Evolutionary conservation across 495 filamentous ascomycete genomes (phyloP), one percentile per base, ranked within the genome.

Genomic region (Aspergillus sclerotiicarbonarius): DNA sequence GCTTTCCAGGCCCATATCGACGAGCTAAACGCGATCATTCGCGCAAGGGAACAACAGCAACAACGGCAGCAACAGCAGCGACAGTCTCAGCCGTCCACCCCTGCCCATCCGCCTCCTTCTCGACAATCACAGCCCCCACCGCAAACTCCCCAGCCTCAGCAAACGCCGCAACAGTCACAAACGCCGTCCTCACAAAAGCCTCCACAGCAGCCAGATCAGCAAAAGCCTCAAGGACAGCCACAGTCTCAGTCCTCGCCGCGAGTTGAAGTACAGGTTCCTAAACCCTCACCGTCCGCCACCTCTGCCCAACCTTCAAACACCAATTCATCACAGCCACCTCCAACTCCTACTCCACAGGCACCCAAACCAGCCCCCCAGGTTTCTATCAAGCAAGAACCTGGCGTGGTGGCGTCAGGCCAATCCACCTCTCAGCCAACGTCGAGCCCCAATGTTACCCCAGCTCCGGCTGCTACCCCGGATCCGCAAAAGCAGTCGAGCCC

Each of bases 1-100:
- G 82, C 86, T 57, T 99, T 99, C 66, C 95, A 99, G 68, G 77
- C 80, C 48, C 92, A 98, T 53, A 98, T 99, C 59, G 90, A 96
- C 65, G 88, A 92, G 51, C 84, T 99, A 32, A 92, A 90, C 41
- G 80, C 75, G 0, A 81, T 85, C 43, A 76, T 86, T 45, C 76
- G 78, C 54, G 69, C 73, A 10, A 70, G 73, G 64, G 69, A 82
- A 46, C 71, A 76, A 49, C 75, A 72, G 55, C 69, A 74, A 58
- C 66, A 67, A 43, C 64, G 61, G 50, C 54, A 57, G 37, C 54
- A 57, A n/a, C 35, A 59, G 43, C 63, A 57, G 46, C 57, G 62
- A 53, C 58, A 66, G 18, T 44, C 62, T 54, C 47, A 63, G 3
- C 41, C 58, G 4, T 54, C 65, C 48, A 69, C 67, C 18, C 59